Conservation (phyloP, 768 basidiomycete species). For the Pleurotus ostreatus region DNA sequence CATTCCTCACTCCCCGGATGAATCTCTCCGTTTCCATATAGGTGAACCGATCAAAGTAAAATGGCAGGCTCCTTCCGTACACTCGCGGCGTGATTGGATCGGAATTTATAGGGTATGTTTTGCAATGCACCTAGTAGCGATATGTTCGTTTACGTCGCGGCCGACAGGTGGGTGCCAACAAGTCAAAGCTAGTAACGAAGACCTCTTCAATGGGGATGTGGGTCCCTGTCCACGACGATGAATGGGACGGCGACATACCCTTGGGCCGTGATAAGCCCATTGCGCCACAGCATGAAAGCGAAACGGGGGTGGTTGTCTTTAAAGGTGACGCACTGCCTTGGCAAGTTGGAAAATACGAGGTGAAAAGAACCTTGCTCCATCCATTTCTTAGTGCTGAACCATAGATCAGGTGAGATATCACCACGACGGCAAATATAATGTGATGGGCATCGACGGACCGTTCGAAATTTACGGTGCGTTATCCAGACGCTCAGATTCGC, state of each 20-base stretch:
- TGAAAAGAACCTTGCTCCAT: slow-evolving; percentile 23
- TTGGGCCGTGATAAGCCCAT: slow-evolving; percentile 38
- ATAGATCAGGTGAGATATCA: slow-evolving; percentile 73
- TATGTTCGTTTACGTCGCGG: slow-evolving; percentile 6
- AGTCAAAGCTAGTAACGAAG: slow-evolving; percentile 76
- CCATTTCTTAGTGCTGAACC: background rate
- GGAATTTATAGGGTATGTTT: slow-evolving; percentile 76
- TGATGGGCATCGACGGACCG: slow-evolving; percentile 81
- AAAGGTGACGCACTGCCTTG: slow-evolving; percentile 80
- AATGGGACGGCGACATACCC: slow-evolving; percentile 89
- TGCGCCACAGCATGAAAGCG: slow-evolving; percentile 35
- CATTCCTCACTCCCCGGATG: slow-evolving; percentile 44
- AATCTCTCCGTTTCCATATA: slow-evolving; percentile 69
- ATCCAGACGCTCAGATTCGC: background rate
- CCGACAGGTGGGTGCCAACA: slow-evolving; percentile 79
- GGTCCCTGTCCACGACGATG: slow-evolving; percentile 87
- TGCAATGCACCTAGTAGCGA: background rate
- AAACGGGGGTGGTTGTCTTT: slow-evolving; percentile 70
- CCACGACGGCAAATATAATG: slow-evolving; percentile 96
- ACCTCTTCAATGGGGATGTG: slow-evolving; percentile 87
- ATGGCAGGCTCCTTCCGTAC: slow-evolving; percentile 84
- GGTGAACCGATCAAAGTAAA: slow-evolving; percentile 85
- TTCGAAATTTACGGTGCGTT: slow-evolving; percentile 84
- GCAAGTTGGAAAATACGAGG: slow-evolving; percentile 84
- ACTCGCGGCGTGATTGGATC: slow-evolving; percentile 95